Conservation (phyloP, 805 yeast genomes). For the Starmerella bombicola region DNA sequence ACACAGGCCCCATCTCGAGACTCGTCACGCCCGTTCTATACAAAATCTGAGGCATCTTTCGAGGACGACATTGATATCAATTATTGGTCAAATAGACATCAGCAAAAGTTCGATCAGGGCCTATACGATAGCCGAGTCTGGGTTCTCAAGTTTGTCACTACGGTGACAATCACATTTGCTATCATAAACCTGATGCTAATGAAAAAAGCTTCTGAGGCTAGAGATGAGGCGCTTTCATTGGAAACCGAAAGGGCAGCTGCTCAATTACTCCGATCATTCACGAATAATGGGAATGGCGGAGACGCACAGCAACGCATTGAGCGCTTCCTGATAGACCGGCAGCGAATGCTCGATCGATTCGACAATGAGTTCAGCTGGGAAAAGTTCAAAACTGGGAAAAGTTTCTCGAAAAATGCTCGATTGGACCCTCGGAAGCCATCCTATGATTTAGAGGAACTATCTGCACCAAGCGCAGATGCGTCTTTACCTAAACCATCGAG, state of each 20-base stretch:
- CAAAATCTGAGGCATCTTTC: not conserved
- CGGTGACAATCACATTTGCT: conserved; percentile 31
- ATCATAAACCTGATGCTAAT: conserved; percentile 32
- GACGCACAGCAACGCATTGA: conserved; percentile 40
- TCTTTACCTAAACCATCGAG: not conserved
- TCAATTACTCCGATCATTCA: conserved; percentile 33
- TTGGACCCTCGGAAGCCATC: too few relatives aligned
- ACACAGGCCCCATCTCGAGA: not conserved
- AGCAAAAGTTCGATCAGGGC: conserved; percentile 31
- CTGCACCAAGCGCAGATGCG: too few relatives aligned
- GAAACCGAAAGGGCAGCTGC: conserved; percentile 26
- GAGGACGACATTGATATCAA: conserved; percentile 10
- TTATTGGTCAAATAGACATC: conserved; percentile 25
- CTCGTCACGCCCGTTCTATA: not conserved
- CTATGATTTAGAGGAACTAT: too few relatives aligned
- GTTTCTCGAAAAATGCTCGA: too few relatives aligned
- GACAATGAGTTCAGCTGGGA: conserved; percentile 11
- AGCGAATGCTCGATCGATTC: conserved; percentile 19
- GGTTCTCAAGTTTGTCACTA: conserved; percentile 35
- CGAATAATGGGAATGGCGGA: conserved; percentile 44
- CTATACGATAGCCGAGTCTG: conserved; percentile 32
- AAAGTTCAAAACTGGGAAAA: conserved; percentile 2
- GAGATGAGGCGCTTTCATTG: conserved; percentile 15
- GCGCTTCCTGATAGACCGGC: conserved; percentile 37
- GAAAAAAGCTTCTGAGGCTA: conserved; percentile 19